A percentile compares a stretch with the other conserved stretches of the same genome.
Evolutionary conservation across 2,329 filamentous ascomycete species (phyloP).

Genomic region (Calonectria pteridis): DNA sequence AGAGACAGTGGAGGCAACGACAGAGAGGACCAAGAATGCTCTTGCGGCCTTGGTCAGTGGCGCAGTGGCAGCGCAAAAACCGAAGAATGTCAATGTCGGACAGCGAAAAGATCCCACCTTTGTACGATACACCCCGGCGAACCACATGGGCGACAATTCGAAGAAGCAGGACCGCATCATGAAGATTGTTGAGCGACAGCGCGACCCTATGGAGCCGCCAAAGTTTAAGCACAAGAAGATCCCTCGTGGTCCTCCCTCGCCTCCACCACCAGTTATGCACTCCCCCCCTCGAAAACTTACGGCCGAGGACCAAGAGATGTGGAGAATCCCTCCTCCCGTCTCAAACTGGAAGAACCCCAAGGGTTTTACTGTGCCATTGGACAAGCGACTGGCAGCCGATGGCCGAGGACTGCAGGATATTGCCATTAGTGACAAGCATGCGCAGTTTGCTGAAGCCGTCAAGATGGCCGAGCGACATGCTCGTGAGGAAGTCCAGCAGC

Average conservation of each 20-base stretch:
- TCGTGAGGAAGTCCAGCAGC: conserved; percentile 92
- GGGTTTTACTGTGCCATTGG: conserved; percentile 94
- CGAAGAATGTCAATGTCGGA: conserved; percentile 92
- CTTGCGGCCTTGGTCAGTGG: conserved; percentile 85
- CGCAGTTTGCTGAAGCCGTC: conserved; percentile 92
- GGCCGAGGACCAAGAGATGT: conserved; percentile 96
- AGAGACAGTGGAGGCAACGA: conserved; percentile 86
- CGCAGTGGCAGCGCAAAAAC: conserved; percentile 91
- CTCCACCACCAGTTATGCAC: conserved; percentile 94
- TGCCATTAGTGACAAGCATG: conserved; percentile 98
- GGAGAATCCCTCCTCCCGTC: conserved; percentile 88
- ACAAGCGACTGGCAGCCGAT: conserved; percentile 95
- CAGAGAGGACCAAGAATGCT: conserved; percentile 89
- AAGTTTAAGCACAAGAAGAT: conserved; percentile 99
- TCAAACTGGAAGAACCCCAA: conserved; percentile 99
- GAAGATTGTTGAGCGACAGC: conserved; percentile 96
- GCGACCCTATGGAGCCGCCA: conserved; percentile 95
- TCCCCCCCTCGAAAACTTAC: conserved; percentile 95
- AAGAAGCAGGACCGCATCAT: conserved; percentile 96
- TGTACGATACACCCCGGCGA: conserved; percentile 94
- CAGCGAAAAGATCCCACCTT: conserved; percentile 88
- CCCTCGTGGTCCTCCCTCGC: conserved; percentile 89
- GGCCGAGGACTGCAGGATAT: conserved; percentile 93
- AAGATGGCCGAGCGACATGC: conserved; percentile 96
- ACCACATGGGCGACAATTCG: conserved; percentile 91